Percentiles rank a stretch among this genome's conserved stretches.
phyloP scores from a whole-genome alignment of 2,329 filamentous ascomycete genomes.

The Didymellaceae sp. region DNA sequence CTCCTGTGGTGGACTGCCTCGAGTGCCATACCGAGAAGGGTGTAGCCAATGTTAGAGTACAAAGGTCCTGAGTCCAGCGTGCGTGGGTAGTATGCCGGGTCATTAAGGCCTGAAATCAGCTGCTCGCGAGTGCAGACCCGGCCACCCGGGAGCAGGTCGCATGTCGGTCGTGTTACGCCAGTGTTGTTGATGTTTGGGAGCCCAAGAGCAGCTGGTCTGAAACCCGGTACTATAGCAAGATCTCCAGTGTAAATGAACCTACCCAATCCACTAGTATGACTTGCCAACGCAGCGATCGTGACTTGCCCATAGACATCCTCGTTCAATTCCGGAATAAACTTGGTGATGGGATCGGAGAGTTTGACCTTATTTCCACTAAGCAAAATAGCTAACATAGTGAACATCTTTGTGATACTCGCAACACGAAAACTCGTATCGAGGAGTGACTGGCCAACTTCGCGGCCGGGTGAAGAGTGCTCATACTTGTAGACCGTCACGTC shows the following conservation, averaged over 20 bases:
- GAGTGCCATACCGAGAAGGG: constrained; percentile 34
- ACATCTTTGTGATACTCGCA: constrained; percentile 35
- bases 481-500: constrained; percentile 23
- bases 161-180: constrained; percentile 22
- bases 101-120: constrained; percentile 33
- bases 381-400: constrained; percentile 34
- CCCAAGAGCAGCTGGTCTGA: constrained; percentile 21
- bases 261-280: constrained; percentile 35
- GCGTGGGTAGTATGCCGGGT: constrained; percentile 23
- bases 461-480: constrained; percentile 21
- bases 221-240: constrained; percentile 24
- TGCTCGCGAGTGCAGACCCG: constrained; percentile 26
- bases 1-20: constrained; percentile 24
- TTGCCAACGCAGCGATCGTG: constrained; percentile 27
- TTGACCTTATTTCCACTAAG: constrained; percentile 27
- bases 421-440: constrained; percentile 29
- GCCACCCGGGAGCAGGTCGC: constrained; percentile 31
- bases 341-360: constrained; percentile 32
- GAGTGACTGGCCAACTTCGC: constrained; percentile 19
- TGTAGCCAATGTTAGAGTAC: constrained; percentile 35
- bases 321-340: constrained; percentile 30
- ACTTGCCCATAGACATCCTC: constrained; percentile 26
- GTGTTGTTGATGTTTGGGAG: constrained; percentile 25
- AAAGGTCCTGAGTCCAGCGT: constrained; percentile 24
- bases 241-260: constrained; percentile 33